Evolutionary conservation across 441 rosid species (phyloP).

Genomic region (Bruguiera hainesii): DNA sequence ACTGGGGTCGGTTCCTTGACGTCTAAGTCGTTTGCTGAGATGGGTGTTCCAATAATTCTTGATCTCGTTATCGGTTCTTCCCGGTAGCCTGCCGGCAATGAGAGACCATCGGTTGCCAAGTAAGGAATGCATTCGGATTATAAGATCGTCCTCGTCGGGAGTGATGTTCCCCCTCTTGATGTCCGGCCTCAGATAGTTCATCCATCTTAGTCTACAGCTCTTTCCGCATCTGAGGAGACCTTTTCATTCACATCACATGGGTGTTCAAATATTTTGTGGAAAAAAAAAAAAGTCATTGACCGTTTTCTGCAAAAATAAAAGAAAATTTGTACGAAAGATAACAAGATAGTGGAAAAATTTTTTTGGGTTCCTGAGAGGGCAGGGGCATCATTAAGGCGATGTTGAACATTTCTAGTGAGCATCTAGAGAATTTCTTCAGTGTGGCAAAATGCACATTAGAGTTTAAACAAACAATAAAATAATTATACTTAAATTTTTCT

Average conservation of each 20-base stretch:
- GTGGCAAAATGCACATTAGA: no score
- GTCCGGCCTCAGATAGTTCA: conserved; percentile 65
- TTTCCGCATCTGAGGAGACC: conserved; percentile 62
- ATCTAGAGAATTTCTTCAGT: no score
- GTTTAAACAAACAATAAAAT: no score
- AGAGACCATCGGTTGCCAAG: conserved; percentile 75
- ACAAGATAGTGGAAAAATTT: no score
- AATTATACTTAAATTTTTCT: no score
- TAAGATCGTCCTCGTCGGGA: conserved; percentile 58
- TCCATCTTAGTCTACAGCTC: conserved; percentile 68
- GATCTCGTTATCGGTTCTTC: conserved; percentile 79
- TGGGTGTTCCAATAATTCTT: conserved; percentile 68
- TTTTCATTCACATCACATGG: conserved; percentile 7
- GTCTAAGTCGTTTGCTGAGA: conserved; percentile 37
- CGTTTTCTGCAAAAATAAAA: neutral
- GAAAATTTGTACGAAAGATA: no score
- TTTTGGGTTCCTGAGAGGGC: no score
- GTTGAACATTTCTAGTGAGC: no score
- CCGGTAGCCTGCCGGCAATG: conserved; percentile 67
- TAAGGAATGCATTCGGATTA: conserved; percentile 53
- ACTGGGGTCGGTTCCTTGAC: conserved; percentile 35
- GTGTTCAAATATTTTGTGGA: neutral
- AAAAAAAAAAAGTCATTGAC: neutral
- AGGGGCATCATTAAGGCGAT: no score
- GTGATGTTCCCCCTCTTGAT: conserved; percentile 66